phyloP scores from a whole-genome alignment of 305 asterid species.

The Salvia sclarea region DNA sequence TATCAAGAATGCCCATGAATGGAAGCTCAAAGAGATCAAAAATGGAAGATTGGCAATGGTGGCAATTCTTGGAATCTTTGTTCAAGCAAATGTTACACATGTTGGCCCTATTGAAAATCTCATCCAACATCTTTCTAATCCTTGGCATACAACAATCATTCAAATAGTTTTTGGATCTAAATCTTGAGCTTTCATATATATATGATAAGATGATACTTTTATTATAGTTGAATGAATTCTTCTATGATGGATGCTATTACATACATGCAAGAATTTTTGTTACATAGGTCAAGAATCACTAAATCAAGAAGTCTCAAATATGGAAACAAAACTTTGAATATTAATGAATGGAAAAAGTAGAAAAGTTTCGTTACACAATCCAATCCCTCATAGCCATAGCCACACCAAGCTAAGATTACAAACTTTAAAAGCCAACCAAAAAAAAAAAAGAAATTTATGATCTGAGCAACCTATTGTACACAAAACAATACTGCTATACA shows the following conservation, averaged over 20 bases:
- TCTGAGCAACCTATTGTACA: conserved; percentile 38
- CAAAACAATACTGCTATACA: conserved; percentile 52
- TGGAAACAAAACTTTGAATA: conserved; percentile 5
- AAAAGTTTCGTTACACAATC: conserved; percentile 22
- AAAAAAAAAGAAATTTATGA: conserved; percentile 19
- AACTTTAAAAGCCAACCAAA: conserved; percentile 11
- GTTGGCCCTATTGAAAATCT: conserved; percentile 89
- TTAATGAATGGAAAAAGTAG: conserved; percentile 9
- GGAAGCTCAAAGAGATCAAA: conserved; percentile 92
- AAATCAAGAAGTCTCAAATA: not conserved
- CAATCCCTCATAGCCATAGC: conserved; percentile 25
- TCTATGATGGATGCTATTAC: not conserved
- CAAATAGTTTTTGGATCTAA: conserved; percentile 58
- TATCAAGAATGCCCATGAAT: conserved; percentile 72
- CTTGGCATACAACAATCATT: conserved; percentile 86
- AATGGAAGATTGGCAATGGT: conserved; percentile 94
- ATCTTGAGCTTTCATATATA: conserved; percentile 39
- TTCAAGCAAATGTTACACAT: conserved; percentile 84
- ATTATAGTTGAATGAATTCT: not conserved
- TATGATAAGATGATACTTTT: not conserved
- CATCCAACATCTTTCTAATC: conserved; percentile 78
- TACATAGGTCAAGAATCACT: not conserved
- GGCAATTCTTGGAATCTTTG: conserved; percentile 82
- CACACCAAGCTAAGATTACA: conserved; percentile 27
- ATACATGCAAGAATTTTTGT: too few species aligned